Evolutionary conservation across 1,284 basidiomycete genomes (phyloP), one percentile per base, ranked within the genome.

Genomic region (Ceratorhiza oryzae-sativae): DNA sequence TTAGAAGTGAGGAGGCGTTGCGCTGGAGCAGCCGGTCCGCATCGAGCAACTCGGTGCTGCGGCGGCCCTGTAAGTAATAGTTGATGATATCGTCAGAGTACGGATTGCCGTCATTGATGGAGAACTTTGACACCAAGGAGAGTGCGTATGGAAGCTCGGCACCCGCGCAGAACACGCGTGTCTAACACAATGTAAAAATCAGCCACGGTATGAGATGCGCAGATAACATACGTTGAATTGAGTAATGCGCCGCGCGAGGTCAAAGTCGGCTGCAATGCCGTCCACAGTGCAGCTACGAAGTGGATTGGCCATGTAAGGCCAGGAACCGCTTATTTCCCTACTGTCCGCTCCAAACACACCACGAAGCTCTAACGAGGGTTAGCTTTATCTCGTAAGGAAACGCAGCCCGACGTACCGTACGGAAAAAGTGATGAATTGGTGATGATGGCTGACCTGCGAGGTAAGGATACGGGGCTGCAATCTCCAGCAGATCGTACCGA

Each of bases 361-460:
- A 12, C 56, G 4, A 8, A 59, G 56, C 5, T 59, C 56, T 59
- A 30, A 9, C 12, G 46, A 48, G 41, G 41, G 41, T 42, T 42
- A 42, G 41, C 18, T 45, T 45, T 18, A 18, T 18, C 18, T 45
- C 15, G 18, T 18, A 4, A 18, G 6, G 6, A 3, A 45, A 45
- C 9, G n/a, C 4, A 3, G 3, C 42, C n/a, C 20, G 25, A 42
- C 58, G 10, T 18, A 60, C 58, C 39, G 18, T 60, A 60, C 27
- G 36, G 23, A 23, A 60, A 60, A 8, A 60, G 39, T 18, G 58
- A 60, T 2, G 58, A 60, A 23, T 60, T 60, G 34, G 58, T 60
- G 6, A 9, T 12, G 34, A 60, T 36, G 3, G 20, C 10, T 20
- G 34, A 34, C 34, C 25, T 30, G 3, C 20, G 15, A n/a, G 36